Evolutionary conservation across 768 basidiomycete genomes (phyloP).

Genomic region (Lactifluus rugatus): DNA sequence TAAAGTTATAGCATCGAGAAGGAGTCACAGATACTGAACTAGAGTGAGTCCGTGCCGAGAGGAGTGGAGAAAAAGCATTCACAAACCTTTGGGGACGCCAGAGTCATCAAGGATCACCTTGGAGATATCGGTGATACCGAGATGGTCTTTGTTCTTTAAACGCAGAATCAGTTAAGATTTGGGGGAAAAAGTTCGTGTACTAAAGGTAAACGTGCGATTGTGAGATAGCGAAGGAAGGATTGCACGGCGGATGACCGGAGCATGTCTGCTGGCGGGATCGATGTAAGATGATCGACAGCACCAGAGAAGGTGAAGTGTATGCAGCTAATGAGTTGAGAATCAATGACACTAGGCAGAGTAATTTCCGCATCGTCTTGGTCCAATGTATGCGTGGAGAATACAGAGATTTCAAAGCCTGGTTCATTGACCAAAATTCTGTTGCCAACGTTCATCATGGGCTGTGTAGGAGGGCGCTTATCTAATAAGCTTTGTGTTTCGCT

Average conservation of each 20-base stretch:
- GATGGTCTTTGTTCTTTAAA: conserved; percentile 37
- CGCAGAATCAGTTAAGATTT: conserved; percentile 11
- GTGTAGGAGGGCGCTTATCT: conserved; percentile 11
- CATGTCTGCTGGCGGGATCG: conserved; percentile 34
- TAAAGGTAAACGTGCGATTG: conserved; percentile 9
- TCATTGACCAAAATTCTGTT: conserved; percentile 35
- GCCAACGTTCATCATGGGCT: neutral
- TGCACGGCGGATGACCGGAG: conserved; percentile 39
- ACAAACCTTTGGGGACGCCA: conserved; percentile 12
- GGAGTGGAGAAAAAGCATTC: neutral
- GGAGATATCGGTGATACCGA: conserved; percentile 13
- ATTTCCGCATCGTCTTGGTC: conserved; percentile 27
- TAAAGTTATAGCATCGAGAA: conserved; percentile 15
- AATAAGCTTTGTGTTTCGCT: conserved; percentile 4
- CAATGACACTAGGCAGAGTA: conserved; percentile 30
- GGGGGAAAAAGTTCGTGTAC: neutral
- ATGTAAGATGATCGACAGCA: conserved; percentile 33
- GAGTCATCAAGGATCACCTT: conserved; percentile 6
- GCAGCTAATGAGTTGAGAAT: conserved; percentile 42
- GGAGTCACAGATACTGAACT: conserved; percentile 31
- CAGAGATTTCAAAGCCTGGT: conserved; percentile 34
- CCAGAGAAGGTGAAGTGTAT: conserved; percentile 48
- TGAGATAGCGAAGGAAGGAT: conserved; percentile 42
- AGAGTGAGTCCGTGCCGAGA: conserved; percentile 30
- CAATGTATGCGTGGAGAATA: conserved; percentile 40